Conservation (phyloP, 176 grass and related monocot genomes). For the Carex scoparia region DNA sequence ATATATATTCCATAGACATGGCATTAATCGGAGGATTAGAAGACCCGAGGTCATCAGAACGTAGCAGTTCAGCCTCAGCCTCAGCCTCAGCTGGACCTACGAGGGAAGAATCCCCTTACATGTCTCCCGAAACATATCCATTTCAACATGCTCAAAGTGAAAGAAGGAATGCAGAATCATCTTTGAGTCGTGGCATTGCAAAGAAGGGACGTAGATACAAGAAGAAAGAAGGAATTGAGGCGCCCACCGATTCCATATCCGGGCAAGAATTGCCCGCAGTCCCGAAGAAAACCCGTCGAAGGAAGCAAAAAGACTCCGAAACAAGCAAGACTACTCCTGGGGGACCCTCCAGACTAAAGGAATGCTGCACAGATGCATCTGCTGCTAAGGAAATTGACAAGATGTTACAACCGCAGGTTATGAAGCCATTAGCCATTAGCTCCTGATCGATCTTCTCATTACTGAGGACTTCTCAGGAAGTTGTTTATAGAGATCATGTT, state of each 20-base stretch:
- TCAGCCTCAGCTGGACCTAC: background rate
- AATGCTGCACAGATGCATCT: background rate
- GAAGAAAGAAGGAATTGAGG: conserved; percentile 12
- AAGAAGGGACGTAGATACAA: conserved; percentile 21
- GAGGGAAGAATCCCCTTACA: background rate
- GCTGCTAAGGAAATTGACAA: background rate
- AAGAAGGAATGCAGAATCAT: background rate
- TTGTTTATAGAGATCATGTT: background rate
- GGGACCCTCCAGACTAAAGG: conserved; percentile 9
- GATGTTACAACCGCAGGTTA: conserved; percentile 9
- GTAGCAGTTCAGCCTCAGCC: background rate
- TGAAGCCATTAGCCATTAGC: conserved; percentile 13
- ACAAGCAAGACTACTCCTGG: background rate
- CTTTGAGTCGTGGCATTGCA: background rate
- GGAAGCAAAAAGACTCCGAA: background rate
- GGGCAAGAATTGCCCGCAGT: conserved; percentile 5
- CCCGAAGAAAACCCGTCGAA: conserved; percentile 14
- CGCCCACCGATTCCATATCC: conserved; percentile 9
- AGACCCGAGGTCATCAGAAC: background rate
- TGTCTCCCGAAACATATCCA: background rate
- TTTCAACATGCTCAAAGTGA: background rate
- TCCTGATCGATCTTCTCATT: background rate
- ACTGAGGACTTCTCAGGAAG: background rate
- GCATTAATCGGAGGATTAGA: conserved; percentile 11
- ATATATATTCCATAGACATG: background rate